Percentiles rank a stretch among this genome's conserved stretches.
Evolutionary conservation across 345 rosid species (phyloP).

Genomic region (Populus deltoides): DNA sequence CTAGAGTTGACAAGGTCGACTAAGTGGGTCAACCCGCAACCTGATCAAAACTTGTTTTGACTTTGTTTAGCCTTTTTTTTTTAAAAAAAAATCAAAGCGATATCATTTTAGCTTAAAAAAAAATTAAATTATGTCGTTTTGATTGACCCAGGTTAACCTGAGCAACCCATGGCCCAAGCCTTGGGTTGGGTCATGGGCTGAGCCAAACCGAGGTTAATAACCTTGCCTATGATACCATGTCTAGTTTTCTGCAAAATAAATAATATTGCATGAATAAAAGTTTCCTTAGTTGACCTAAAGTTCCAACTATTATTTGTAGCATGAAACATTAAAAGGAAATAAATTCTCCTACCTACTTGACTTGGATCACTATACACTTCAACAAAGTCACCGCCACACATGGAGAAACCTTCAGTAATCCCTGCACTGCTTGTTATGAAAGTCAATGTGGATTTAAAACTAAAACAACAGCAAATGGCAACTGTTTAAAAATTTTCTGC

Average conservation of each 20-base stretch:
- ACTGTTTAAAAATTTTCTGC: background rate
- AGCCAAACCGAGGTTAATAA: too few relatives aligned
- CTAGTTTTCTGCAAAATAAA: background rate
- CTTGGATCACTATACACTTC: constrained; percentile 82
- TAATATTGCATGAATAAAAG: background rate
- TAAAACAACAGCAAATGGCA: background rate
- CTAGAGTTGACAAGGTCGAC: too few relatives aligned
- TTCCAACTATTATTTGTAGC: background rate
- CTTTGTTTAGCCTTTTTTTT: too few relatives aligned
- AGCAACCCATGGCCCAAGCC: too few relatives aligned
- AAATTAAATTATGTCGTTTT: too few relatives aligned
- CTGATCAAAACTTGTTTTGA: too few relatives aligned
- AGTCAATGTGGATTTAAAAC: constrained; percentile 8
- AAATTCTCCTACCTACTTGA: constrained; percentile 64
- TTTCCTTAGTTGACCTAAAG: background rate
- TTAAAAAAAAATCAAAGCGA: too few relatives aligned
- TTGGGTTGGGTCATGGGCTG: too few relatives aligned
- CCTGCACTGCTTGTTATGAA: constrained; percentile 69
- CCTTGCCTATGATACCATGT: background rate
- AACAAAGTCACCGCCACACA: constrained; percentile 99
- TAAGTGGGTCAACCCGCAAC: too few relatives aligned
- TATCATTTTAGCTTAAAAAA: too few relatives aligned
- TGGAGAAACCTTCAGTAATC: constrained; percentile 94
- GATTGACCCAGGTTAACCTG: too few relatives aligned
- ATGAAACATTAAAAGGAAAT: background rate